Conservation (phyloP, 164 flowering plant species). For the Aristolochia californica region DNA sequence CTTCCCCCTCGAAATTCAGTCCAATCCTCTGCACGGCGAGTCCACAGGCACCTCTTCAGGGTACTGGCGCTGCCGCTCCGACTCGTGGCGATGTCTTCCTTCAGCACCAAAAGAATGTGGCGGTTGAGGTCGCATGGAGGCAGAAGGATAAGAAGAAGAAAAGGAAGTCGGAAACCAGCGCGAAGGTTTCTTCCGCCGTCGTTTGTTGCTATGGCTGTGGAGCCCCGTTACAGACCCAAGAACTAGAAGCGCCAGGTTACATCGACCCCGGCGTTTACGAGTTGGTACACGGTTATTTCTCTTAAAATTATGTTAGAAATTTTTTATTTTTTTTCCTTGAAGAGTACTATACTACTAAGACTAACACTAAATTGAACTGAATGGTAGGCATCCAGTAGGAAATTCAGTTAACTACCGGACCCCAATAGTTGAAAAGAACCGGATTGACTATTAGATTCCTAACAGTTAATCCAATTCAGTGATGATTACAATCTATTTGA, state of each 20-base stretch:
- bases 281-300: slow-evolving; percentile 32
- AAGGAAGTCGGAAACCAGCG: slow-evolving; percentile 16
- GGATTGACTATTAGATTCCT: no score
- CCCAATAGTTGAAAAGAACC: no score
- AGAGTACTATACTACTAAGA: no score
- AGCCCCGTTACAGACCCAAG: slow-evolving; percentile 79
- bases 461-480: no score
- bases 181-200: slow-evolving; percentile 7
- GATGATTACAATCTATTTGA: neutral
- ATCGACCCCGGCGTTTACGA: slow-evolving; percentile 61
- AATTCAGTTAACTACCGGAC: no score
- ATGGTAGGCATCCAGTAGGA: no score
- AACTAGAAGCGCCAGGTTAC: slow-evolving; percentile 78
- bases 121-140: slow-evolving; percentile 18
- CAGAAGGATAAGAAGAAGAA: slow-evolving; percentile 27
- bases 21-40: neutral
- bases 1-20: neutral
- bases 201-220: slow-evolving; percentile 88
- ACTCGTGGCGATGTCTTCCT: slow-evolving; percentile 52
- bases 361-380: no score
- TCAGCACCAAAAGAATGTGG: slow-evolving; percentile 11
- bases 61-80: slow-evolving; percentile 60
- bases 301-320: no score
- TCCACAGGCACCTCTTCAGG: no score
- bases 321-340: no score